Base-by-base conservation (phyloP, 164 flowering plant genomes). In the Litsea cubeba region DNA sequence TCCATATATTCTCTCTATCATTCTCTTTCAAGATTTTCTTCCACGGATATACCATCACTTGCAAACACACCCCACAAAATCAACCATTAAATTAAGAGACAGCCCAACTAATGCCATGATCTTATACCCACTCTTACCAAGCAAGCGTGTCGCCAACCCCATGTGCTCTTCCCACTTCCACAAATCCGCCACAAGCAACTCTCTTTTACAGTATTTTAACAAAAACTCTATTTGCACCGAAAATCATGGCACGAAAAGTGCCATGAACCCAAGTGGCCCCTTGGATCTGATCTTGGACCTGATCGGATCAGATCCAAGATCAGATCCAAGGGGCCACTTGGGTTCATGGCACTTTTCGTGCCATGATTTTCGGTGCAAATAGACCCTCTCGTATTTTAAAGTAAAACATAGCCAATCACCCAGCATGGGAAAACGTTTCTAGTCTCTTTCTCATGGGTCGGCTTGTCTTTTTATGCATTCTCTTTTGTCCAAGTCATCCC, bases 61-160 rank as follows among this genome's bases (percentile, higher is more conserved):
- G 23, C 68, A 25, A 24, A 11, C 40, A 65, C 28, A 28, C 40
- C 51, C 50, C 70, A 68, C 50, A 68, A 35, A 68, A 40, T 23
- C 30, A 22, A 22, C 11, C 70, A 68, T 18, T 68, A 35, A 68
- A 68, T 32, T 68, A 68, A n/a, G 23, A 68, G 35, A 30, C 18
- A 50, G 40, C 30, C 51, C 5, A 22, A 68, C 70, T 17, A 22
- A 26, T 73, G 14, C 24, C 25, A 63, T 22, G 30, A 62, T 63
- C 50, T 50, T 26, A 20, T 74, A 78, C 79, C 80, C 77, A 79
- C 83, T 72, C 46, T 46, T 70, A 85, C 81, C 82, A 79, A 83
- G 86, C 85, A 80, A 81, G 81, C 85, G 81, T 82, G 86, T 79
- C 65, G 46, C 46, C 70, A 65, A 67, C 72, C 87, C 88, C 89